These are phyloP conservation scores for Ophiostoma tasmaniense DNA, from an alignment of 2,329 filamentous ascomycete genomes.

Conservation along the genomic window DNA sequence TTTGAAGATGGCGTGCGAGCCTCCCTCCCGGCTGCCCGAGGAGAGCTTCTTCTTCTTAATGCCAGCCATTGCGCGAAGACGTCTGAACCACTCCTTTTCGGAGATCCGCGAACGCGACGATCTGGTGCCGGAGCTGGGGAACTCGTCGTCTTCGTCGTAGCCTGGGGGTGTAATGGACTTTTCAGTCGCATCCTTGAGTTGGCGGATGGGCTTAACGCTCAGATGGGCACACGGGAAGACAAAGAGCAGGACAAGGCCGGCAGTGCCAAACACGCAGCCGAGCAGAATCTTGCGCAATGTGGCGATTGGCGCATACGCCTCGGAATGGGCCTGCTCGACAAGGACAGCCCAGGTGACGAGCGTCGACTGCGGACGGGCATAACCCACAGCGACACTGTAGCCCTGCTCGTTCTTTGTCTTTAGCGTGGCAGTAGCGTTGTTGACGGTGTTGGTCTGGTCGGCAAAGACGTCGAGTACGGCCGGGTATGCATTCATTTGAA, in stretches of 20 bases:
- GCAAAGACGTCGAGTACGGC: conserved; percentile 55
- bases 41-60: conserved; percentile 27
- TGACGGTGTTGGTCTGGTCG: conserved; percentile 39
- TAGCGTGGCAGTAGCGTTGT: conserved; percentile 61
- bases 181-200: conserved; percentile 65
- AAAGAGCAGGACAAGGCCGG: conserved; percentile 62
- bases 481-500: conserved; percentile 53
- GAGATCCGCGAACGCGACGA: conserved; percentile 39
- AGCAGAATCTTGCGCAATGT: conserved; percentile 72
- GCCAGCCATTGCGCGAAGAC: conserved; percentile 26
- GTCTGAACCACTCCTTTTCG: conserved; percentile 34
- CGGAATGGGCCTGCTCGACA: conserved; percentile 64
- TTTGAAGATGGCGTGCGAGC: conserved; percentile 54
- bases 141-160: conserved; percentile 47
- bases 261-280: conserved; percentile 76
- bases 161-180: conserved; percentile 62
- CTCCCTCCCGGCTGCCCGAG: conserved; percentile 29
- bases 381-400: conserved; percentile 66
- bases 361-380: conserved; percentile 56
- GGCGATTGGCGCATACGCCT: conserved; percentile 68
- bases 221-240: conserved; percentile 73
- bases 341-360: conserved; percentile 77
- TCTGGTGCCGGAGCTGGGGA: conserved; percentile 32
- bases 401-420: conserved; percentile 66
- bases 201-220: conserved; percentile 69